Conservation (phyloP, 106 monocot species). For the Narthecium ossifragum region DNA sequence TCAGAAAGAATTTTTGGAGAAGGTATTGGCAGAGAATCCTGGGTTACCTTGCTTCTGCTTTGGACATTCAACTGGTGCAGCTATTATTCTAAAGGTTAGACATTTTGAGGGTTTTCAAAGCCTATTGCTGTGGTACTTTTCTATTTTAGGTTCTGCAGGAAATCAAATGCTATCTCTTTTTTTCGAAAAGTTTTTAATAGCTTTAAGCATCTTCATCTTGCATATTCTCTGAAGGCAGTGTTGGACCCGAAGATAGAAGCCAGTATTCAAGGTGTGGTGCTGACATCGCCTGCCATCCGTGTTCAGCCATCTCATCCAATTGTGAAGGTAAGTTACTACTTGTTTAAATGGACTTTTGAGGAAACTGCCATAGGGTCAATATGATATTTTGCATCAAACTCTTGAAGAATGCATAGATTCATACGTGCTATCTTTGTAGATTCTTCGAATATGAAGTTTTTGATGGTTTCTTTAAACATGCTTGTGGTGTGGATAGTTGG, state of each 20-base stretch:
- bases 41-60: constrained; percentile 77
- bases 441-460: too few relatives aligned
- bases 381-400: too few relatives aligned
- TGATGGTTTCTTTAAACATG: too few relatives aligned
- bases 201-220: background rate
- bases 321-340: too few relatives aligned
- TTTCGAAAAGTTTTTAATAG: too few relatives aligned
- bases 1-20: constrained; percentile 70
- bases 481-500: too few relatives aligned
- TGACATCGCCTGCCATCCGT: constrained; percentile 77
- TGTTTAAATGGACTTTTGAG: too few relatives aligned
- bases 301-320: constrained; percentile 86
- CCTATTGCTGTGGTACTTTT: background rate
- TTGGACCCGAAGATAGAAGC: constrained; percentile 63
- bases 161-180: too few relatives aligned
- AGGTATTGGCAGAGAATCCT: constrained; percentile 55
- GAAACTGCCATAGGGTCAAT: too few relatives aligned
- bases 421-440: too few relatives aligned
- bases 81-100: constrained; percentile 73
- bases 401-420: too few relatives aligned
- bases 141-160: too few relatives aligned
- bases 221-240: constrained; percentile 31
- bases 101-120: background rate
- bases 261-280: constrained; percentile 45
- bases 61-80: constrained; percentile 88